Evolutionary conservation across 2,329 filamentous ascomycete species (phyloP), one percentile per base, ranked within the genome.

Genomic region (Orbilia quercus): DNA sequence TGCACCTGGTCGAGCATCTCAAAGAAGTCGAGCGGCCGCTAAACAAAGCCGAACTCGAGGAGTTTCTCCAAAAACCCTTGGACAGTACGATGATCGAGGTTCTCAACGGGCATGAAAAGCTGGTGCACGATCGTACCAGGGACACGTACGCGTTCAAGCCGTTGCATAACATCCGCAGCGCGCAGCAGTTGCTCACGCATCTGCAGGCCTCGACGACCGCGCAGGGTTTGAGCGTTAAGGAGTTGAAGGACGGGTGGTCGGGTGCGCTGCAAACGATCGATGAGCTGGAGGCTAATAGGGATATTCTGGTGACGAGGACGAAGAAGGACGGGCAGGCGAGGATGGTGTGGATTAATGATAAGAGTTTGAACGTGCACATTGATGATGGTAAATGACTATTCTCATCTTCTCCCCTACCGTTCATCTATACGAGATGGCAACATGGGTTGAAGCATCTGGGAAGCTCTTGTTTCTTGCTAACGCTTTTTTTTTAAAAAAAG

Each of bases 171-270:
- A 94, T 99, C 73, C 89, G 88, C 77, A 89, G 88, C 78, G 88
- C 89, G 70, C 88, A 90, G 40, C 88, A 92, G 77, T 86, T 99
- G 62, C 87, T 96, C 62, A 87, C 86, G 63, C 90, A 91, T 79
- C 86, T 99, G 31, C 92, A 96, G 81, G 85, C 85, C 60, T 92
- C 93, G 81, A 88, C 87, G 58, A 92, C 92, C 70, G 91, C 91
- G 1, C 88, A 90, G 76, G 92, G 91, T 11, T 87, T 98, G 62
- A 85, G 85, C 38, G 91, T 98, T 75, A 92, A 92, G 80, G 92
- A 97, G 78, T 86, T 99, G 74, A 96, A 96, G 82, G 95, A 99
- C 80, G 95, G 95, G 75, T 99, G 95, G 95, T 88, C 90, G 22
- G 89, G 90, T 77, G 96, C 92, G 78, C 88, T 93, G 73, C 86